A percentile compares a stretch with the other conserved stretches of the same genome.
Evolutionary conservation across 23 red algal genomes (phyloP).

Genomic region (Agarophyton chilense): DNA sequence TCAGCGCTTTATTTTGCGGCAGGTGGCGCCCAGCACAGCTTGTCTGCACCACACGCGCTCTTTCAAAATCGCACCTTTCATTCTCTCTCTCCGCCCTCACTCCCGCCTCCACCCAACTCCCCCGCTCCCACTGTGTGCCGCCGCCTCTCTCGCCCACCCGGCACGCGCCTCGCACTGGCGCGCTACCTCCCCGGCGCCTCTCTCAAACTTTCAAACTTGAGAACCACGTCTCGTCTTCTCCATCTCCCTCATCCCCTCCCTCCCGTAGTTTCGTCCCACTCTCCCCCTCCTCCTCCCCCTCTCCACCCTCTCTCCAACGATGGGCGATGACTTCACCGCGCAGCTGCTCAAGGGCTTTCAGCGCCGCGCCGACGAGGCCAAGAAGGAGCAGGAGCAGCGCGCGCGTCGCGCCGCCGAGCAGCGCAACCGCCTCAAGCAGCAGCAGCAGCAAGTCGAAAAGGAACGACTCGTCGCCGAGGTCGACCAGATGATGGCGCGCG

Average conservation of each 20-base stretch:
- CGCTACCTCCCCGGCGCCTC: no score
- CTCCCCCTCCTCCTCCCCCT: no score
- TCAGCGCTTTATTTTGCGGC: no score
- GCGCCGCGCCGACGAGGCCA: not conserved
- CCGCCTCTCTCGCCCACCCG: not conserved
- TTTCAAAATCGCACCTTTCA: no score
- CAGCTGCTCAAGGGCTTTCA: slow-evolving; percentile 37
- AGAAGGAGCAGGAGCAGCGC: not conserved
- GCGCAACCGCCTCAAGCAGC: not conserved
- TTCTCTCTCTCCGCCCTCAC: no score
- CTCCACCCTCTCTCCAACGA: not conserved
- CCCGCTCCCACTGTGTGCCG: no score
- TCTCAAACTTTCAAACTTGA: no score
- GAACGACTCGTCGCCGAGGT: slow-evolving; percentile 10
- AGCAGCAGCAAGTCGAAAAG: slow-evolving; percentile 16
- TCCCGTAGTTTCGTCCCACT: not conserved
- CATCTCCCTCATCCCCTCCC: not conserved
- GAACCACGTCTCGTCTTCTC: no score
- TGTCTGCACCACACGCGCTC: no score
- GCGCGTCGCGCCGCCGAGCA: slow-evolving; percentile 9
- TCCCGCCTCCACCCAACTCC: no score
- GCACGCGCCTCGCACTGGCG: not conserved
- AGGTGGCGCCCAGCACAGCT: no score
- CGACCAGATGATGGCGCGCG: slow-evolving; percentile 17
- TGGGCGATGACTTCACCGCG: slow-evolving; percentile 30